Conservation (phyloP, 257 asterid genomes). For the Nicotiana otophora region DNA sequence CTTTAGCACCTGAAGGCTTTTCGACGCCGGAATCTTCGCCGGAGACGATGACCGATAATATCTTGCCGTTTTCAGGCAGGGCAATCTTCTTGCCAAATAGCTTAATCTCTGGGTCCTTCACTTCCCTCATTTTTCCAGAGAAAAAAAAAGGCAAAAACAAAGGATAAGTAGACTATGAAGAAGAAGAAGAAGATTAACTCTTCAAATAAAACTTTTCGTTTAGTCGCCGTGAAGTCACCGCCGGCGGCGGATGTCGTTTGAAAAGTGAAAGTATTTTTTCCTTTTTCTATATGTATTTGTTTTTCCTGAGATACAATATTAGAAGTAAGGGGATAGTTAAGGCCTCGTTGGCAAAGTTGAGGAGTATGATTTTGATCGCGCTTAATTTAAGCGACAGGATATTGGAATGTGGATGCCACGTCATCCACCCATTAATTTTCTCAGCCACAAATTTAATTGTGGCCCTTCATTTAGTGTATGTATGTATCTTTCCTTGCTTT, state of each 20-base stretch:
- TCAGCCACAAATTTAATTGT: slow-evolving; percentile 64
- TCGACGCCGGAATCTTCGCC: slow-evolving; percentile 22
- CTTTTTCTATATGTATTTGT: background rate
- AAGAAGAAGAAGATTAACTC: background rate
- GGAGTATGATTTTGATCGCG: slow-evolving; percentile 38
- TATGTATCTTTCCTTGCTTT: background rate
- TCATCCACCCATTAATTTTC: slow-evolving; percentile 36
- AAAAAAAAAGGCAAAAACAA: background rate
- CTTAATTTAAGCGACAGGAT: slow-evolving; percentile 20
- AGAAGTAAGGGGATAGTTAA: slow-evolving; percentile 1
- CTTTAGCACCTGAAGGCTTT: slow-evolving; percentile 15
- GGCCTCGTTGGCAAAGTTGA: slow-evolving; percentile 47
- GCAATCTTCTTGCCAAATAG: slow-evolving; percentile 66
- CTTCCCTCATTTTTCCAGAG: slow-evolving; percentile 14
- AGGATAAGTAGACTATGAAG: background rate
- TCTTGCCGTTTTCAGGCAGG: slow-evolving; percentile 43
- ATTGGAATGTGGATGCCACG: slow-evolving; percentile 54
- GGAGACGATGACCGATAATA: background rate
- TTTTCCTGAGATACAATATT: background rate
- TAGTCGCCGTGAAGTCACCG: background rate
- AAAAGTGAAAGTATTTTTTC: background rate
- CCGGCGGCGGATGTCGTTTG: background rate
- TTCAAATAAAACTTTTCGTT: background rate
- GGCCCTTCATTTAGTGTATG: slow-evolving; percentile 25
- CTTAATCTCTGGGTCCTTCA: slow-evolving; percentile 59